Evolutionary conservation across 148 eudicot genomes (phyloP).

Genomic region (Polygonum maritimum): DNA sequence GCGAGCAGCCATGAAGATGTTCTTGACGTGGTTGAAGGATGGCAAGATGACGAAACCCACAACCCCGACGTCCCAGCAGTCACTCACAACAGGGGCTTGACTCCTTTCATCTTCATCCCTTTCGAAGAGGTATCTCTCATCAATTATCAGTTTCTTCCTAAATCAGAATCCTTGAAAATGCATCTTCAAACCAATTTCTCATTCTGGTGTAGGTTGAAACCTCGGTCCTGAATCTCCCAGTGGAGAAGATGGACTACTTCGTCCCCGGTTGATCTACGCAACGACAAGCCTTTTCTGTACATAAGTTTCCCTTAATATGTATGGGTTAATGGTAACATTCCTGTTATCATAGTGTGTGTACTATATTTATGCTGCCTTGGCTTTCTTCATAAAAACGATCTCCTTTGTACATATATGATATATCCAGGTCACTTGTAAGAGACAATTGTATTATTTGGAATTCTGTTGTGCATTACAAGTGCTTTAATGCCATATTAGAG

Average conservation of each 20-base stretch:
- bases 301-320: neutral
- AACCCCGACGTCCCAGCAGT: conserved; percentile 94
- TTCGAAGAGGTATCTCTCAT: conserved; percentile 65
- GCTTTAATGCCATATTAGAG: neutral
- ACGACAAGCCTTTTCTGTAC: neutral
- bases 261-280: conserved; percentile 52
- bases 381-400: neutral
- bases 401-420: neutral
- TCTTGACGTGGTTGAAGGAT: conserved; percentile 77
- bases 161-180: neutral
- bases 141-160: neutral
- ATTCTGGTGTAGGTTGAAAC: conserved; percentile 52
- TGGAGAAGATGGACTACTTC: conserved; percentile 84
- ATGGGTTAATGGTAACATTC: neutral
- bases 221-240: conserved; percentile 77
- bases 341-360: neutral
- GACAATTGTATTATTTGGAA: neutral
- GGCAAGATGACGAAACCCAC: conserved; percentile 92
- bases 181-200: neutral
- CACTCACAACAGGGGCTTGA: conserved; percentile 71
- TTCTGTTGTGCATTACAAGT: neutral
- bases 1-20: conserved; percentile 49
- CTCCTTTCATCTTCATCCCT: conserved; percentile 86
- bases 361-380: neutral
- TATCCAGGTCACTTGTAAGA: neutral